These are phyloP conservation scores for Aspergillus nidulans DNA, from an alignment of 495 filamentous ascomycete species.

Conservation along the genomic window DNA sequence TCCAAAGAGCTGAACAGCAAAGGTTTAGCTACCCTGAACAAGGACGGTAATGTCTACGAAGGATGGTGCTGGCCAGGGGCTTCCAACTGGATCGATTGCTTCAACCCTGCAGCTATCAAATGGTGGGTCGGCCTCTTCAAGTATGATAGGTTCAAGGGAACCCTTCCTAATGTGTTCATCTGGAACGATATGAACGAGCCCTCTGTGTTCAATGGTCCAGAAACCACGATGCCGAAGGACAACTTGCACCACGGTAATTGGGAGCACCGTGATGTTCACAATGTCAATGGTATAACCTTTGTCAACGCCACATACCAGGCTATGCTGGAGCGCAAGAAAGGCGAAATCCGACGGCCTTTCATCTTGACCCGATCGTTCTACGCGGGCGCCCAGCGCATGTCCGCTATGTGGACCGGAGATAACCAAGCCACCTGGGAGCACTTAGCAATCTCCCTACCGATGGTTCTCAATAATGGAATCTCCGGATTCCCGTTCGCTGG, in stretches of 20 bases:
- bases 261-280: constrained; percentile 97
- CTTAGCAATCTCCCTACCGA: constrained; percentile 77
- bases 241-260: constrained; percentile 87
- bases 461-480: constrained; percentile 89
- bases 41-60: constrained; percentile 83
- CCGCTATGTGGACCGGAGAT: constrained; percentile 98
- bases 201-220: constrained; percentile 96
- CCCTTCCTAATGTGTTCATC: constrained; percentile 78
- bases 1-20: constrained; percentile 78
- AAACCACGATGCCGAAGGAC: constrained; percentile 95
- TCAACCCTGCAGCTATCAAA: constrained; percentile 76
- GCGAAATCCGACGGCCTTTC: constrained; percentile 77
- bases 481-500: constrained; percentile 91
- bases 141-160: constrained; percentile 79
- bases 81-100: constrained; percentile 92
- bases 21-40: constrained; percentile 77
- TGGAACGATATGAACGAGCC: constrained; percentile 99
- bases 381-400: constrained; percentile 79
- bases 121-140: constrained; percentile 92
- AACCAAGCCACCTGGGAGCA: constrained; percentile 94
- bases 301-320: constrained; percentile 89
- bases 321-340: constrained; percentile 72
- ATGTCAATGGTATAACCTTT: constrained; percentile 89
- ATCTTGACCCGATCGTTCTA: constrained; percentile 90
- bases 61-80: constrained; percentile 98